A percentile compares a stretch with the other conserved stretches of the same genome.
phyloP scores from a whole-genome alignment of 164 flowering plant species.

The Kingdonia uniflora region DNA sequence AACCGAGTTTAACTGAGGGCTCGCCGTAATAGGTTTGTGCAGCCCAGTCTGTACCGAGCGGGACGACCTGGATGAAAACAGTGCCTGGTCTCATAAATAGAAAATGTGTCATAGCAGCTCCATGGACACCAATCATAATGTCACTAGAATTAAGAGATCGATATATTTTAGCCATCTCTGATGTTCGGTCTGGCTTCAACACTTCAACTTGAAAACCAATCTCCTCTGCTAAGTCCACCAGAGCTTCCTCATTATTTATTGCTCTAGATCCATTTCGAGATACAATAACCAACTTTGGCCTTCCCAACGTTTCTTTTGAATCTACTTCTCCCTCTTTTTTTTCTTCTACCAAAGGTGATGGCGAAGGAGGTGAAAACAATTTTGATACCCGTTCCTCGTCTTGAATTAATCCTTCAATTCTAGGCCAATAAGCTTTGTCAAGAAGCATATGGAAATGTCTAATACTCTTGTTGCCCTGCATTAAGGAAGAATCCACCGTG shows the following conservation, averaged over 20 bases:
- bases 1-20: slow-evolving; percentile 69
- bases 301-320: slow-evolving; percentile 12
- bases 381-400: slow-evolving; percentile 29
- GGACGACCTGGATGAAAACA: slow-evolving; percentile 71
- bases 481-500: slow-evolving; percentile 41
- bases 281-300: slow-evolving; percentile 53
- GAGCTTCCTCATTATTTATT: slow-evolving; percentile 45
- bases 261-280: slow-evolving; percentile 70
- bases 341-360: background rate
- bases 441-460: slow-evolving; percentile 56
- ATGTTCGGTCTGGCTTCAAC: slow-evolving; percentile 43
- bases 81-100: slow-evolving; percentile 69
- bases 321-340: background rate
- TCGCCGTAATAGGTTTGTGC: slow-evolving; percentile 81
- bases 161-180: slow-evolving; percentile 72
- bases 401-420: slow-evolving; percentile 42
- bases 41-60: slow-evolving; percentile 88
- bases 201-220: slow-evolving; percentile 67
- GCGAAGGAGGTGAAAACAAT: slow-evolving; percentile 12
- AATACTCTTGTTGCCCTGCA: slow-evolving; percentile 41
- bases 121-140: slow-evolving; percentile 90
- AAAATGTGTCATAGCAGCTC: slow-evolving; percentile 96
- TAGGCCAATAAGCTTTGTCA: slow-evolving; percentile 54
- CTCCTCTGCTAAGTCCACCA: slow-evolving; percentile 56
- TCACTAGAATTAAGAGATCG: slow-evolving; percentile 67